phyloP scores from a whole-genome alignment of 78 protist genomes.

The Creolimax fragrantissima region DNA sequence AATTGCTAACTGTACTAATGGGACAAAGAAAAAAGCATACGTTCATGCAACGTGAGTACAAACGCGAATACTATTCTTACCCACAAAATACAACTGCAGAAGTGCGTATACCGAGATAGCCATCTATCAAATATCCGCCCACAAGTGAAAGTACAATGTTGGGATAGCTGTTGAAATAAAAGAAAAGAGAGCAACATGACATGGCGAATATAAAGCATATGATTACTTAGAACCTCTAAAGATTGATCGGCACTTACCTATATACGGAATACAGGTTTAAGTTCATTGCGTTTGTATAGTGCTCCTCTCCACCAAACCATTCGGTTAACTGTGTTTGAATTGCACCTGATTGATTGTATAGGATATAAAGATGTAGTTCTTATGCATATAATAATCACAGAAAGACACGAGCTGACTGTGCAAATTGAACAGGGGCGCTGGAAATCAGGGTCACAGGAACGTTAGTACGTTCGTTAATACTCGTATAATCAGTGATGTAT shows the following conservation, averaged over 20 bases:
- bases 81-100: conserved; percentile 40
- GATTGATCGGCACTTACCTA: not conserved
- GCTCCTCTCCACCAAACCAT: not conserved
- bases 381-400: not conserved
- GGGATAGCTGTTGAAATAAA: conserved; percentile 37
- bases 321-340: conserved; percentile 11
- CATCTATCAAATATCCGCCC: conserved; percentile 52
- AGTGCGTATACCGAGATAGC: conserved; percentile 36
- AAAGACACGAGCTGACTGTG: not conserved
- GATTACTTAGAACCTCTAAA: not conserved
- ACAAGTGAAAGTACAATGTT: conserved; percentile 47
- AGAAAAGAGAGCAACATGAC: not conserved
- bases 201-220: not conserved
- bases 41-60: no score
- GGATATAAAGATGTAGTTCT: no score
- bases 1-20: not conserved
- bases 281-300: not conserved
- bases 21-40: not conserved
- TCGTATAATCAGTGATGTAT: not conserved
- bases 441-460: not conserved
- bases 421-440: not conserved
- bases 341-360: conserved; percentile 1
- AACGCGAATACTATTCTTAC: no score
- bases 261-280: not conserved
- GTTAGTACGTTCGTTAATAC: not conserved